A percentile compares a stretch with the other conserved stretches of the same genome.
phyloP scores from a whole-genome alignment of 257 asterid genomes.

The Forsythia viridissima region DNA sequence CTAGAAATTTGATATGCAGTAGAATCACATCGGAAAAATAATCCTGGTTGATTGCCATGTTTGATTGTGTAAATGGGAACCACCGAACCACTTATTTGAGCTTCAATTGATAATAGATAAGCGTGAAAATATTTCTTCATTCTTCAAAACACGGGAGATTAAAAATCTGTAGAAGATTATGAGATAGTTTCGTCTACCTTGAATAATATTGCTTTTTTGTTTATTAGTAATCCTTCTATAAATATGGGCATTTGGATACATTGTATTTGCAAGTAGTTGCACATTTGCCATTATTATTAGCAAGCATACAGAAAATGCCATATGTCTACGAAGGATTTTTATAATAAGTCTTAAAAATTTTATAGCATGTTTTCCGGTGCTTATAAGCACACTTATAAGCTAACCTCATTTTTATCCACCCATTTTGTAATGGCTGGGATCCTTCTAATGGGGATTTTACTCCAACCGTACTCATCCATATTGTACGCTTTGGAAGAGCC shows the following conservation, averaged over 20 bases:
- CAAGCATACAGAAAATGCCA: not conserved
- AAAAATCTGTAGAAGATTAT: not conserved
- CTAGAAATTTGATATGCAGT: not conserved
- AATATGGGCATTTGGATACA: not conserved
- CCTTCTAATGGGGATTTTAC: too few relatives aligned
- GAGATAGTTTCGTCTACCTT: not conserved
- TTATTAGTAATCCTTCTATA: not conserved
- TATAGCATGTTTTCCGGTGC: too few relatives aligned
- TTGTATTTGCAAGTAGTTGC: not conserved
- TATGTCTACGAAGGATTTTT: not conserved
- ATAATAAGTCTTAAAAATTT: not conserved
- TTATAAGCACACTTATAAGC: too few relatives aligned
- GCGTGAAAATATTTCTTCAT: not conserved
- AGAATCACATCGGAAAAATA: not conserved
- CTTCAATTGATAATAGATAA: not conserved
- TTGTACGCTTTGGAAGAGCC: too few relatives aligned
- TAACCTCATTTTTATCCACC: too few relatives aligned
- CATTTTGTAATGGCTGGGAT: too few relatives aligned
- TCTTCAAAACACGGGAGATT: not conserved
- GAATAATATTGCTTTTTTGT: not conserved
- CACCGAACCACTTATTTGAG: not conserved
- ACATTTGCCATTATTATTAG: not conserved
- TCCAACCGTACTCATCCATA: too few relatives aligned
- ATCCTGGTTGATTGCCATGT: not conserved
- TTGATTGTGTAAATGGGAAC: not conserved